Evolutionary conservation across 202 grass and related monocot genomes (phyloP).

Genomic region (Digitaria exilis): DNA sequence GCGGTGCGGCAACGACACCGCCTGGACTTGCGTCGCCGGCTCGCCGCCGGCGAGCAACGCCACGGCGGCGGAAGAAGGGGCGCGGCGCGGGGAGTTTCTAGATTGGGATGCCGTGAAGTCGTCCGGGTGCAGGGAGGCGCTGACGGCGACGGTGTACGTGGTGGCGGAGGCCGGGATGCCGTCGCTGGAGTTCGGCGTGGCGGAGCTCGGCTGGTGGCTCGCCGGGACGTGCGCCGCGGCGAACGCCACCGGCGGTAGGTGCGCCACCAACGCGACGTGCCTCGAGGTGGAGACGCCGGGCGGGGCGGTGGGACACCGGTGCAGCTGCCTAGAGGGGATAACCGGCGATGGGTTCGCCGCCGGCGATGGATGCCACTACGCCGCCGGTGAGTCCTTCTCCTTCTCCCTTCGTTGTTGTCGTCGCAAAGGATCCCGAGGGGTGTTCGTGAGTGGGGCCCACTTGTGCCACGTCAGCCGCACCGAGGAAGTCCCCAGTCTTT

Average conservation of each 20-base stretch:
- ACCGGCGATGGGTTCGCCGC: constrained; percentile 51
- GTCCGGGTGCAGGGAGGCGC: background rate
- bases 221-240: constrained; percentile 34
- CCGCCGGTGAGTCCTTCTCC: background rate
- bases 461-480: constrained; percentile 23
- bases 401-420: background rate
- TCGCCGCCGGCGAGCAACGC: background rate
- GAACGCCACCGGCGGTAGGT: accelerated
- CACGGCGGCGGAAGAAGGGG: accelerated
- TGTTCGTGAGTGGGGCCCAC: background rate
- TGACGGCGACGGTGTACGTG: constrained; percentile 34
- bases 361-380: background rate
- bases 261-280: constrained; percentile 57
- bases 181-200: constrained; percentile 44
- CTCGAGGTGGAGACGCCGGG: background rate
- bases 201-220: constrained; percentile 80
- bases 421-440: background rate
- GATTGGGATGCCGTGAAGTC: background rate
- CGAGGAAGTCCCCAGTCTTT: background rate
- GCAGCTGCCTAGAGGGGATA: constrained; percentile 45
- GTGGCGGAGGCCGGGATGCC: background rate
- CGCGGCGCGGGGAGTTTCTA: background rate
- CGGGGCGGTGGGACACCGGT: constrained; percentile 10
- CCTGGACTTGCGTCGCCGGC: background rate
- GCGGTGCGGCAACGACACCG: background rate